A percentile compares a stretch with the other conserved stretches of the same genome.
Conservation (phyloP, 2,329 filamentous ascomycete genomes). For the Penicillium brasilianum region DNA sequence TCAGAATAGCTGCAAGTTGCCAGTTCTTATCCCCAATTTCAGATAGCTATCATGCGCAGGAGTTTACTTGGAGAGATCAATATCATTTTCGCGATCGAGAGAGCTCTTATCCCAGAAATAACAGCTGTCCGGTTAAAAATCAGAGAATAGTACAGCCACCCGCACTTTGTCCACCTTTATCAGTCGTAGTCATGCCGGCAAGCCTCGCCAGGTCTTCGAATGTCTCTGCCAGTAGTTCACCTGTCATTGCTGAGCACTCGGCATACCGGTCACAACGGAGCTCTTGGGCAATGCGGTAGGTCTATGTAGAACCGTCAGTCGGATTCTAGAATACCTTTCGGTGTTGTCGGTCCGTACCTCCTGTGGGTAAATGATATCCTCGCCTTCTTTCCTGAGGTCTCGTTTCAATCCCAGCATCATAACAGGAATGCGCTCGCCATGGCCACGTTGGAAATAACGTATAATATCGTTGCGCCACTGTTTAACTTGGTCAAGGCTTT, state of each 20-base stretch:
- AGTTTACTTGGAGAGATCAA: neutral
- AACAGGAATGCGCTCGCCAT: conserved; percentile 57
- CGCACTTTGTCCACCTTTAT: conserved; percentile 55
- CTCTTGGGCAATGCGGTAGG: conserved; percentile 63
- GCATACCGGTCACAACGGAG: conserved; percentile 67
- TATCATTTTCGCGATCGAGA: neutral
- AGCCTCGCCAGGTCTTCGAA: conserved; percentile 65
- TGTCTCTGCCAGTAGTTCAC: conserved; percentile 63
- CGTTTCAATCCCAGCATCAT: conserved; percentile 65
- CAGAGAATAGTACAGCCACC: conserved; percentile 51
- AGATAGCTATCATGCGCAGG: neutral
- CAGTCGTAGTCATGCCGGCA: conserved; percentile 63
- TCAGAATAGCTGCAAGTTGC: neutral
- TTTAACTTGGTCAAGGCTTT: neutral
- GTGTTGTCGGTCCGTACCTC: conserved; percentile 39
- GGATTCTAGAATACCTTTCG: conserved; percentile 29
- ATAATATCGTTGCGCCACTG: conserved; percentile 52
- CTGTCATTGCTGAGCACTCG: conserved; percentile 66
- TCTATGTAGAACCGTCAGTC: conserved; percentile 43
- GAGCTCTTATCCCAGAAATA: neutral
- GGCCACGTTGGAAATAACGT: conserved; percentile 56
- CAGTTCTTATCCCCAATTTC: no score
- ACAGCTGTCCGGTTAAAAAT: conserved; percentile 14
- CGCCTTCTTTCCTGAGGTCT: conserved; percentile 57
- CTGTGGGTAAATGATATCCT: conserved; percentile 50